Evolutionary conservation across 2,329 filamentous ascomycete genomes (phyloP).

Genomic region (Colletotrichum sp.): DNA sequence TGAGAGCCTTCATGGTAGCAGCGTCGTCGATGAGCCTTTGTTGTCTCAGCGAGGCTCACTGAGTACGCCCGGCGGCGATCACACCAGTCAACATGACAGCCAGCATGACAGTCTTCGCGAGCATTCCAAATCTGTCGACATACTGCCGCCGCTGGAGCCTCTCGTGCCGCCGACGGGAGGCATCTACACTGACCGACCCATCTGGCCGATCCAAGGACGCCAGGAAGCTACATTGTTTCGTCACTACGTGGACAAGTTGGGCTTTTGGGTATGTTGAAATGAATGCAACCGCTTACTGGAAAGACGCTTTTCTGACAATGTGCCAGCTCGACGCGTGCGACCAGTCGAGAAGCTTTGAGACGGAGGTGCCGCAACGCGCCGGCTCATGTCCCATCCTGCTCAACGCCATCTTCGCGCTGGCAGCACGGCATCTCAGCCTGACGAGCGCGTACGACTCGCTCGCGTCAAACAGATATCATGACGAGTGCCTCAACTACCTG

Average conservation of each 20-base stretch:
- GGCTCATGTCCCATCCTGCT: constrained; percentile 55
- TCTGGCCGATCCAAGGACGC: constrained; percentile 33
- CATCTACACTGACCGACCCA: constrained; percentile 20
- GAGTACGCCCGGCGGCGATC: neutral
- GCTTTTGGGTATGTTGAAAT: constrained; percentile 34
- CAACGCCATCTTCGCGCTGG: constrained; percentile 62
- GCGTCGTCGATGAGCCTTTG: neutral
- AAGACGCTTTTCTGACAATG: neutral
- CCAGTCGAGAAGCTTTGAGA: constrained; percentile 51
- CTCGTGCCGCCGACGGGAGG: constrained; percentile 21
- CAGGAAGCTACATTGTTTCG: constrained; percentile 37
- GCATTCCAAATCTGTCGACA: neutral
- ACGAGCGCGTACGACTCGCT: constrained; percentile 51
- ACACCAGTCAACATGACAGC: neutral
- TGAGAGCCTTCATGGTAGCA: neutral
- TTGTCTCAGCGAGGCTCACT: neutral
- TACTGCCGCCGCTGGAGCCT: constrained; percentile 4
- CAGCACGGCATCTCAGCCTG: constrained; percentile 58
- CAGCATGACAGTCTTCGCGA: neutral
- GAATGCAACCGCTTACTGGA: neutral
- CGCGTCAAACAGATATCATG: constrained; percentile 57
- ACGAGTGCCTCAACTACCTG: constrained; percentile 55
- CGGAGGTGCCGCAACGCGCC: constrained; percentile 57
- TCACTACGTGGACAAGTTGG: constrained; percentile 39
- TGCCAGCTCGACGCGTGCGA: constrained; percentile 48